Evolutionary conservation across 2,329 filamentous ascomycete species (phyloP), one percentile per base, ranked within the genome.

Genomic region (Apiospora kogelbergensis): DNA sequence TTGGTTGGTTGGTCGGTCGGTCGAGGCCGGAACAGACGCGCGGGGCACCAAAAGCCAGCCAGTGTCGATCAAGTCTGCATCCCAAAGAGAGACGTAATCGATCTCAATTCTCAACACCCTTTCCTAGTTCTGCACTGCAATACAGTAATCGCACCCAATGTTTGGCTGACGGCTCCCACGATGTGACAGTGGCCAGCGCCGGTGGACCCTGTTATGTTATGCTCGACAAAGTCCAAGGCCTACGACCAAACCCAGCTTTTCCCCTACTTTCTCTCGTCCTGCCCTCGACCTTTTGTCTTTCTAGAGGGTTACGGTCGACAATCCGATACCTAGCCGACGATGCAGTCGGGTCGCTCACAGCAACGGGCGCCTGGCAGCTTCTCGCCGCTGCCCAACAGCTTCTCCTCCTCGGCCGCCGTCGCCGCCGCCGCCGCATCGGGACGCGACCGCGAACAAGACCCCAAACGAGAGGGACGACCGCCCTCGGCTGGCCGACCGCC

Each of bases 291-390:
- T 20, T 57, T 7, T 20, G 1, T 11, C n/a, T 20, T 9, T 20
- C 6, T 11, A 20, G 26, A 33, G 24, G 30, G 30, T n/a, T 9
- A 30, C 7, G 22, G 17, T 60, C 37, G 15, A 17, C 3, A 26
- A 53, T 10, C 13, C 26, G 45, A 48, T 24, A 17, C n/a, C n/a
- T n/a, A n/a, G 26, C 41, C 24, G 22, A 72, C 68, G 68, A 78
- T 79, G 78, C 77, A 78, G 69, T 75, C 73, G 66, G 72, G 72
- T 68, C 76, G 76, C 72, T 69, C 74, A 68, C 77, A 78, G 69
- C 76, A 76, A 68, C 74, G 77, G 65, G 75, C 77, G 60, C 78
- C 77, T 20, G 78, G 86, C 71, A 87, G 85, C 82, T 89, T 89
- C 80, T 85, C 86, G 70, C 84, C 87, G 70, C 78, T 88, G 71